Evolutionary conservation across 495 filamentous ascomycete species (phyloP).

Genomic region (Parathielavia hyrcaniae): DNA sequence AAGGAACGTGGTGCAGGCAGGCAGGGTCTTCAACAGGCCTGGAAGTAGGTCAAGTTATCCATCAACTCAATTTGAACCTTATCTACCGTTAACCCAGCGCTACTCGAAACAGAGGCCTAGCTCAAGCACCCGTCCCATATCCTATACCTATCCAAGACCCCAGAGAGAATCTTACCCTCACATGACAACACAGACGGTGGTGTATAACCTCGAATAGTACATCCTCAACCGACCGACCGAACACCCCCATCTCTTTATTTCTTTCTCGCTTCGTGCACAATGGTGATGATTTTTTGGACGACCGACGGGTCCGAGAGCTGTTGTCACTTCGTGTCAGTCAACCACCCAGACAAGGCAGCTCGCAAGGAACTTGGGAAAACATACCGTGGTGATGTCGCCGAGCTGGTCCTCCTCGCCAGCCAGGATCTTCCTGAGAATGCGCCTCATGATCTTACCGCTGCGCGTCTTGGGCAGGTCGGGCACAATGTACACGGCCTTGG

Average conservation of each 20-base stretch:
- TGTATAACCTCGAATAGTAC: constrained; percentile 20
- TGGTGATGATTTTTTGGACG: constrained; percentile 80
- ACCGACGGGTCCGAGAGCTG: constrained; percentile 86
- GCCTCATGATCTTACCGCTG: constrained; percentile 97
- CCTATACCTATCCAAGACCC: no score
- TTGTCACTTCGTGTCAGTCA: constrained; percentile 33
- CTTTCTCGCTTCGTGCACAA: constrained; percentile 57
- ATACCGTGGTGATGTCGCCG: constrained; percentile 86
- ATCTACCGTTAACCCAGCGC: no score
- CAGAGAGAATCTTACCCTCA: not conserved
- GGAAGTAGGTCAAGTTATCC: no score
- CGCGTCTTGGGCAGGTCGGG: constrained; percentile 94
- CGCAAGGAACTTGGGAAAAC: constrained; percentile 28
- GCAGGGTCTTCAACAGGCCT: no score
- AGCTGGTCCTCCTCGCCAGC: constrained; percentile 95
- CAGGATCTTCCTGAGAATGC: constrained; percentile 94
- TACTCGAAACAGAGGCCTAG: not conserved
- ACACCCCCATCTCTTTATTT: constrained; percentile 34
- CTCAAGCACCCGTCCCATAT: not conserved
- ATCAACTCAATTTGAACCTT: not conserved
- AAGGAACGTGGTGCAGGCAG: no score
- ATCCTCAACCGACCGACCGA: constrained; percentile 2
- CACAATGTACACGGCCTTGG: constrained; percentile 85
- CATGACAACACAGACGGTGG: constrained; percentile 13
- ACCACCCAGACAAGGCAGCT: not conserved